These are phyloP conservation scores for Acorus gramineus DNA, from an alignment of 106 monocot genomes.

Conservation along the genomic window DNA sequence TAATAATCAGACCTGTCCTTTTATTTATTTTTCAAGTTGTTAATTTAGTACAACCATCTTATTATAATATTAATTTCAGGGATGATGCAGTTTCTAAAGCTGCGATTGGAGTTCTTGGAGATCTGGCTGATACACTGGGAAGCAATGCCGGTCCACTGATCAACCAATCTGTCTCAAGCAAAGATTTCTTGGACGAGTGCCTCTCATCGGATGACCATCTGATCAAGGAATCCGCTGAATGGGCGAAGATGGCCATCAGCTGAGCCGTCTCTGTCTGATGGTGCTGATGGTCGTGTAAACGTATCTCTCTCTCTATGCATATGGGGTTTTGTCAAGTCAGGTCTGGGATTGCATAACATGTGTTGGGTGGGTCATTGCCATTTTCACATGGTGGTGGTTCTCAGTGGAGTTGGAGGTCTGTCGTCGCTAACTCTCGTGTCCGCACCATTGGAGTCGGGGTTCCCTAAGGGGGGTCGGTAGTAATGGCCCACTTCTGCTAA, in stretches of 20 bases:
- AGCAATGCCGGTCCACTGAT: too few relatives aligned
- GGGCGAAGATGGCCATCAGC: too few relatives aligned
- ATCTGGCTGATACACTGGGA: too few relatives aligned
- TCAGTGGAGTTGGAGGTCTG: constrained; percentile 8
- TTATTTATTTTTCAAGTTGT: too few relatives aligned
- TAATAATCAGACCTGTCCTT: too few relatives aligned
- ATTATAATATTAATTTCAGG: too few relatives aligned
- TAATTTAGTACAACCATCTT: too few relatives aligned
- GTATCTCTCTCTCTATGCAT: constrained; percentile 24
- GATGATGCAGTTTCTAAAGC: too few relatives aligned
- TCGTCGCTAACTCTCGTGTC: constrained; percentile 7
- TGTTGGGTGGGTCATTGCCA: constrained; percentile 30
- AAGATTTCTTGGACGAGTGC: constrained; percentile 17
- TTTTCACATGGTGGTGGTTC: constrained; percentile 1
- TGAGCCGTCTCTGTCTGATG: constrained; percentile 55
- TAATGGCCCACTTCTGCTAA: constrained; percentile 2
- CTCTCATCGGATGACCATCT: too few relatives aligned
- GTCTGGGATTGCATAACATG: constrained; percentile 53
- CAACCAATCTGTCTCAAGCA: constrained; percentile 53
- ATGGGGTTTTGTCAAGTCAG: constrained; percentile 34
- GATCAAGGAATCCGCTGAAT: too few relatives aligned
- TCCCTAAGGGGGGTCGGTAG: background rate
- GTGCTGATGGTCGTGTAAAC: constrained; percentile 6
- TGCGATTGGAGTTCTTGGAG: too few relatives aligned
- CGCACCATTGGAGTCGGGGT: constrained; percentile 11